Conservation (phyloP, 257 asterid species). For the Solanum bulbocastanum region DNA sequence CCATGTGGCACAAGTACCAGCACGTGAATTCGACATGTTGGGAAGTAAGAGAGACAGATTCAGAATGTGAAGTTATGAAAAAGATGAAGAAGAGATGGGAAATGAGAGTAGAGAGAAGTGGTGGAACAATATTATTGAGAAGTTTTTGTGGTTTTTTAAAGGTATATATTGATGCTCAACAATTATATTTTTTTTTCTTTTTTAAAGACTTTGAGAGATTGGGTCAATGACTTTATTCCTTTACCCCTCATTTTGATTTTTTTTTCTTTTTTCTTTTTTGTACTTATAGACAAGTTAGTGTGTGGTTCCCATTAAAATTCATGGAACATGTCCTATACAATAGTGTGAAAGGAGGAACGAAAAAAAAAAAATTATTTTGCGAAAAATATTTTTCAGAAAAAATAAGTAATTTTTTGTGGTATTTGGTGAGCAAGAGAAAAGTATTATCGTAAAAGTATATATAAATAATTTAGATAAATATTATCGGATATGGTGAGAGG, state of each 20-base stretch:
- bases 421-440: not conserved
- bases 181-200: not conserved
- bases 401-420: not conserved
- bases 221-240: not conserved
- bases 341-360: not conserved
- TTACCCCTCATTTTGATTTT: not conserved
- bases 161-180: not conserved
- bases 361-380: not conserved
- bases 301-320: not conserved
- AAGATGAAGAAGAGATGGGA: not conserved
- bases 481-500: not conserved
- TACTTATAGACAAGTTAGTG: not conserved
- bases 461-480: not conserved
- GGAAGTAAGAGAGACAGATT: not conserved
- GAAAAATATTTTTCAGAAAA: not conserved
- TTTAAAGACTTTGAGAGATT: not conserved
- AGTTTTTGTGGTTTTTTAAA: not conserved
- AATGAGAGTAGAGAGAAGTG: not conserved
- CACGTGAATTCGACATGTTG: not conserved
- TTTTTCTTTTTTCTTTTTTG: not conserved
- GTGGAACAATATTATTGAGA: not conserved
- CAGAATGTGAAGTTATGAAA: not conserved
- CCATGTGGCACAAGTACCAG: conserved; percentile 40
- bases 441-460: not conserved
- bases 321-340: not conserved